A percentile compares a stretch with the other conserved stretches of the same genome.
Conservation (phyloP, 495 filamentous ascomycete species). For the Xylaria sp. region DNA sequence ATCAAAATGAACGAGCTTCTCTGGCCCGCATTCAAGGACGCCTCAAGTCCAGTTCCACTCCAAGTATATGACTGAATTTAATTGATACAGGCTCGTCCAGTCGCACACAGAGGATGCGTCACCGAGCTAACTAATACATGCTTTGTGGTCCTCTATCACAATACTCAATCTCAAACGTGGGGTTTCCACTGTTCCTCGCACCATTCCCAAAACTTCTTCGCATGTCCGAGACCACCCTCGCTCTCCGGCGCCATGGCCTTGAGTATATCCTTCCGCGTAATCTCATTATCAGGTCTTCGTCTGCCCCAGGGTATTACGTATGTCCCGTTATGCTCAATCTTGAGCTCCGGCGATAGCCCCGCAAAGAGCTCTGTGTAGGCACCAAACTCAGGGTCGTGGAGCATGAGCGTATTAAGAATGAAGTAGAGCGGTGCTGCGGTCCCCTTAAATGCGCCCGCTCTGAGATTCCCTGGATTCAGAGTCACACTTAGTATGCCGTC, state of each 20-base stretch:
- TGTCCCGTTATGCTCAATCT: constrained; percentile 34
- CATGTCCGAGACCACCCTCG: constrained; percentile 35
- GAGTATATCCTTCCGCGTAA: constrained; percentile 38
- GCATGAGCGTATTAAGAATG: constrained; percentile 27
- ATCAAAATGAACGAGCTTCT: neutral
- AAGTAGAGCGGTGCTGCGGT: constrained; percentile 27
- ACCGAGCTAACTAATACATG: neutral
- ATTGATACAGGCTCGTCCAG: neutral
- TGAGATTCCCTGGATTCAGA: constrained; percentile 52
- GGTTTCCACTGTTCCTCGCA: constrained; percentile 41
- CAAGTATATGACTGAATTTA: neutral
- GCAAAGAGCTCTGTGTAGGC: constrained; percentile 54
- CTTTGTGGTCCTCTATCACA: neutral
- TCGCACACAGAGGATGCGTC: too few relatives aligned
- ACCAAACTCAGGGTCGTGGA: constrained; percentile 39
- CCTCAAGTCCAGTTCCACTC: neutral
- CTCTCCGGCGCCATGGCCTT: constrained; percentile 43
- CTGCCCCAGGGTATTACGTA: constrained; percentile 51
- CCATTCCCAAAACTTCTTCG: constrained; percentile 43
- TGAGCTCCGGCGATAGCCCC: constrained; percentile 49
- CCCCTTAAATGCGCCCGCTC: constrained; percentile 37
- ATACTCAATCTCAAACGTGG: constrained; percentile 13
- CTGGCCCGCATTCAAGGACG: neutral
- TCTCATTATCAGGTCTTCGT: constrained; percentile 10
- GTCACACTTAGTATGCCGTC: constrained; percentile 37